Evolutionary conservation across 2,329 filamentous ascomycete genomes (phyloP).

Genomic region (Ascochyta fabae): DNA sequence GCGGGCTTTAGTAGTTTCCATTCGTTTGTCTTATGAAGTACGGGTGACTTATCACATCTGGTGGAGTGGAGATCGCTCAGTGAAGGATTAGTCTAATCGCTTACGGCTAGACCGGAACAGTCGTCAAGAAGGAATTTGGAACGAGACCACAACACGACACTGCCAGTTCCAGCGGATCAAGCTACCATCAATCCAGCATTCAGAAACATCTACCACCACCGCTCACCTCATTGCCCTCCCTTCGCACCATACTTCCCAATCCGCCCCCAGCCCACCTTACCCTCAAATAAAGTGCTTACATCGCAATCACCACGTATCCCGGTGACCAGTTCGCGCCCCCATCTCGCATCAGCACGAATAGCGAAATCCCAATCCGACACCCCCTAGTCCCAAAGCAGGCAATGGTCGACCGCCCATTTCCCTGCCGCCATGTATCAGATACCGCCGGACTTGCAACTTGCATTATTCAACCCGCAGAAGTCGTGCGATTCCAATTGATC

Average conservation of each 20-base stretch:
- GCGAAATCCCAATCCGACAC: background rate
- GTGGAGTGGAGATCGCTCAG: no score
- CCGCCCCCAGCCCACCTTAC: background rate
- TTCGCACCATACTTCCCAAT: background rate
- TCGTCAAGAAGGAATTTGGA: no score
- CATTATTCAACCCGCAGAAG: background rate
- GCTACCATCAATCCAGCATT: no score
- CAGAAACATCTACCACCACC: no score
- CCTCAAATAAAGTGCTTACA: background rate
- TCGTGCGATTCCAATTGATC: background rate
- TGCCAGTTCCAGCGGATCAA: no score
- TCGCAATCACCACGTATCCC: background rate
- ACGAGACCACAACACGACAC: no score
- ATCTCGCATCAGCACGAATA: background rate
- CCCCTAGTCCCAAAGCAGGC: conserved; percentile 9
- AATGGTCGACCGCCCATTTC: conserved; percentile 5
- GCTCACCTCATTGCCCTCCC: background rate
- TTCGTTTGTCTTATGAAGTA: no score
- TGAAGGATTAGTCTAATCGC: no score
- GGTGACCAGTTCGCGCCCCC: conserved; percentile 2
- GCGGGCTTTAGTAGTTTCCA: no score
- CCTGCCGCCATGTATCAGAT: background rate
- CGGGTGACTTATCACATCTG: no score
- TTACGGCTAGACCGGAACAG: no score
- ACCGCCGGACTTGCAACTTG: background rate